Evolutionary conservation across 768 basidiomycete genomes (phyloP).

Genomic region (Basidioascus undulatus): DNA sequence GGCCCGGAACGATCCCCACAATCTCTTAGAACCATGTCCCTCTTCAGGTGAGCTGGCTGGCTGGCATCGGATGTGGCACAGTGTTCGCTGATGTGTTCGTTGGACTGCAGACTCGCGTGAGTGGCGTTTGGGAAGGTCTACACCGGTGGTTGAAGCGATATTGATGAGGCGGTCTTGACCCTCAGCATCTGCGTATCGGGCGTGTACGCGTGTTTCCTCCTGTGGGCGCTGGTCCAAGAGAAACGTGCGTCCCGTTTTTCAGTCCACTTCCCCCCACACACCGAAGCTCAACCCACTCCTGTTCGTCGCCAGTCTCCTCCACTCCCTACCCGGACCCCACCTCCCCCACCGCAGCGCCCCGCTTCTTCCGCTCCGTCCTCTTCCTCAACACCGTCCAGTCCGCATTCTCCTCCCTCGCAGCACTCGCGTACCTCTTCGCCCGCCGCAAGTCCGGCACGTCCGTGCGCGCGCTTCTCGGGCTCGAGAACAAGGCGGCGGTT

Average conservation of each 20-base stretch:
- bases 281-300: constrained; percentile 31
- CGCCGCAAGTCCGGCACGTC: neutral
- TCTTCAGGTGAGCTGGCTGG: no score
- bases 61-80: no score
- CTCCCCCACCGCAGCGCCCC: constrained; percentile 21
- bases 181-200: constrained; percentile 55
- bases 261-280: neutral
- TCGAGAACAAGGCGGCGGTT: constrained; percentile 6
- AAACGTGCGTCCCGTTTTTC: constrained; percentile 30
- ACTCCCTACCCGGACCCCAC: constrained; percentile 20
- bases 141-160: no score
- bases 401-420: constrained; percentile 45
- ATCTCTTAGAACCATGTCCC: no score
- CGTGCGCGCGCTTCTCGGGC: constrained; percentile 1
- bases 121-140: no score
- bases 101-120: no score
- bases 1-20: no score
- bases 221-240: constrained; percentile 45
- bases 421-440: constrained; percentile 39
- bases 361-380: constrained; percentile 58
- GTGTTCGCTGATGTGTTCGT: no score
- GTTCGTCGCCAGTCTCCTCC: constrained; percentile 24
- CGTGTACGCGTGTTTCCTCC: constrained; percentile 82
- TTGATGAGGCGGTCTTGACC: no score
- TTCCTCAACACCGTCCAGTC: constrained; percentile 73